Base-by-base conservation (phyloP, 139 green algal genomes). In the Pycnococcus provasolii region DNA sequence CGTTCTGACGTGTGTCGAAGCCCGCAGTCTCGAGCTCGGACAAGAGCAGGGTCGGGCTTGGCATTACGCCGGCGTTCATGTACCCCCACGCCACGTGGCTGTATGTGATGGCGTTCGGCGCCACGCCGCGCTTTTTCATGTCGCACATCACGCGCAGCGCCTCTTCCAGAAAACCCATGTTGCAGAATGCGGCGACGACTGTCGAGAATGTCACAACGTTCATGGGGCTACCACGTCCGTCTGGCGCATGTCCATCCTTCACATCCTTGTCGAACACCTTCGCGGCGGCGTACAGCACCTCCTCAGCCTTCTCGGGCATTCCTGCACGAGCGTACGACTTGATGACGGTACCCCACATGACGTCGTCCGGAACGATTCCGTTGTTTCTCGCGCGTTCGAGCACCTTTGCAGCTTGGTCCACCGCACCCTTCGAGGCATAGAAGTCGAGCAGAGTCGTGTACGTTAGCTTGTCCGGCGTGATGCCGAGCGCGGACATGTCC, bases 391-490 rank as follows among this genome's bases (percentile, higher is more conserved):
- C 60, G 2, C 15, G 41, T 5, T 37, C 11, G 48, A 59, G 39
- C 39, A 52, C 47, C 45, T 44, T 53, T 11, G 58, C 48, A 6
- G 45, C 39, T 15, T 37, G 45, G 15, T 58, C 62, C 8, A 47
- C 50, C 59, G 50, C 15, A 7, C 62, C 62, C 1, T 45, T 1
- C 15, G 8, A 50, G 37, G 62, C 62, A 48, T 50, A 68, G 53
- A 60, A 48, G 47, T 68, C 62, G 9, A 68, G 15, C 8, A 68
- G 53, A 6, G 43, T 52, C 6, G 62, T 68, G 62, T 68, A 68
- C 40, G 46, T 51, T 41, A 48, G 7, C 40, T 46, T 39, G 45
- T 68, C 62, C 8, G 62, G 62, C 9, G 41, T 45, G 11, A 68
- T 59, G 5, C 47, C 47, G 47, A 68, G 48, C 4, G 15, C 40